Evolutionary conservation across 208 protist genomes (phyloP).

Genomic region (Angomonas desouzai): DNA sequence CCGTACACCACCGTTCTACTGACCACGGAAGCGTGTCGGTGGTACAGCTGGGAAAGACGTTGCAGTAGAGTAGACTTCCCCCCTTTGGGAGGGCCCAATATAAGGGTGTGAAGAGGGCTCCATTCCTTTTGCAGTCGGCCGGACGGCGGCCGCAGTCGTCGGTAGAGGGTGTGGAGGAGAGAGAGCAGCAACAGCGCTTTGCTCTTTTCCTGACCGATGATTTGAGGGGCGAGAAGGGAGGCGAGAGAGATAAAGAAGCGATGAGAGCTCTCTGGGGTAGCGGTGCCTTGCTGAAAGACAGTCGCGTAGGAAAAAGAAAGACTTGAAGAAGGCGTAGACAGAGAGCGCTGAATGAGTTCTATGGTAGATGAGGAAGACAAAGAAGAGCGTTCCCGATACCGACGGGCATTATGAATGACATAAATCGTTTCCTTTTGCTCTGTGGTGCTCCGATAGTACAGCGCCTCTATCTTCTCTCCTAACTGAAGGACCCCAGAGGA

Average conservation of each 20-base stretch:
- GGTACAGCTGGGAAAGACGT: slow-evolving; percentile 20
- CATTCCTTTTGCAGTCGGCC: neutral
- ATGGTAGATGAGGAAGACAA: neutral
- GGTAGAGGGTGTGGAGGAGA: slow-evolving; percentile 32
- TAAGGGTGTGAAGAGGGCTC: slow-evolving; percentile 29
- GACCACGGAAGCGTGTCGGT: slow-evolving; percentile 18
- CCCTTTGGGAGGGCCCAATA: slow-evolving; percentile 25
- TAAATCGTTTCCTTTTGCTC: slow-evolving; percentile 1
- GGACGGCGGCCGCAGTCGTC: slow-evolving; percentile 19
- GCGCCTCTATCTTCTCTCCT: neutral
- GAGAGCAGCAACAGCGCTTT: slow-evolving; percentile 35
- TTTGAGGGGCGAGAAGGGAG: slow-evolving; percentile 20
- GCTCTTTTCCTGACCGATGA: slow-evolving; percentile 28
- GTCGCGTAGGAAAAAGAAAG: neutral
- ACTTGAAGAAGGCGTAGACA: neutral
- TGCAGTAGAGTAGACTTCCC: slow-evolving; percentile 36
- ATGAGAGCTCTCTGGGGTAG: neutral
- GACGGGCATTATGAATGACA: slow-evolving; percentile 3
- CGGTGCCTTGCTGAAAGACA: neutral
- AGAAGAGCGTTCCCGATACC: neutral
- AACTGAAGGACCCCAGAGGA: neutral
- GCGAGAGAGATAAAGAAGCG: neutral
- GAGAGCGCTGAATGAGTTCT: neutral
- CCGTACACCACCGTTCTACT: slow-evolving; percentile 20
- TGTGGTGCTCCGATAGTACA: neutral